Percentiles rank a stretch among this genome's conserved stretches.
phyloP scores from a whole-genome alignment of 352 stramenopile species.

The Globisporangium paroecandrum region DNA sequence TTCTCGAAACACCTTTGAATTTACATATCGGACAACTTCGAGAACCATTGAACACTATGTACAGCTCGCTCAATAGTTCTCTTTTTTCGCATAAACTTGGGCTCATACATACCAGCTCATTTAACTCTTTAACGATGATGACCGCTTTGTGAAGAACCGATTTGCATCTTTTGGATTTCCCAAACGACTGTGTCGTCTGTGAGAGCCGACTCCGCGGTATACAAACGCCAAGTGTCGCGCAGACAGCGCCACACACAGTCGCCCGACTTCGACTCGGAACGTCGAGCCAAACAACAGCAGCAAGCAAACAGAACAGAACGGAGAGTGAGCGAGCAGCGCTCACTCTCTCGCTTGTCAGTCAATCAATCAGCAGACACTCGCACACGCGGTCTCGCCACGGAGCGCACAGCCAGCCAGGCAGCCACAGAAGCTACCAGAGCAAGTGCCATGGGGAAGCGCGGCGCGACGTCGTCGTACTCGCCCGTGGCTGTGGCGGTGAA shows the following conservation, averaged over 20 bases:
- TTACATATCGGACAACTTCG: too few relatives aligned
- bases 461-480: background rate
- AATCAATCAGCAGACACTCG: background rate
- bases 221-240: background rate
- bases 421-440: background rate
- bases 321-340: background rate
- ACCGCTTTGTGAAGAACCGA: too few relatives aligned
- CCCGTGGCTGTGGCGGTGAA: background rate
- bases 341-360: background rate
- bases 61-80: background rate
- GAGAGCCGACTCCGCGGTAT: background rate
- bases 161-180: background rate
- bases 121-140: too few relatives aligned
- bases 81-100: background rate
- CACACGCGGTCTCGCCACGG: background rate
- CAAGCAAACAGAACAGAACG: background rate
- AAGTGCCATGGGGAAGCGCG: conserved; percentile 4
- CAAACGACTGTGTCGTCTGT: background rate
- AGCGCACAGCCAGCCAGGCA: background rate
- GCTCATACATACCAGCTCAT: background rate
- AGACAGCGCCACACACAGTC: background rate
- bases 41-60: too few relatives aligned
- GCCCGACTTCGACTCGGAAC: background rate
- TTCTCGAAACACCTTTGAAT: too few relatives aligned
- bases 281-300: background rate